Conservation (phyloP, 129 eudicot genomes). For the Tanacetum coccineum region DNA sequence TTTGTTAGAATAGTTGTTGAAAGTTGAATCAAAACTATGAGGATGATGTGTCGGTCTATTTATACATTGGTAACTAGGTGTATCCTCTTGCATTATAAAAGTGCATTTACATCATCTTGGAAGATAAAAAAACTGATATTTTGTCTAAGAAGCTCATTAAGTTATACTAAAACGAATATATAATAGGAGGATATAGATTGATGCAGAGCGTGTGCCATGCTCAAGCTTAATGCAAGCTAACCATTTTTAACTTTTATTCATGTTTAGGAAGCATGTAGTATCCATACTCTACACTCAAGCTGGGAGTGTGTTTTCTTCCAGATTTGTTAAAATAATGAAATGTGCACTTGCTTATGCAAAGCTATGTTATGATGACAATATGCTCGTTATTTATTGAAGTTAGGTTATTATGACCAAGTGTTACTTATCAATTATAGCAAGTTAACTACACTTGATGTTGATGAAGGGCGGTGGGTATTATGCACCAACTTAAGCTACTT, state of each 20-base stretch:
- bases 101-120: not conserved
- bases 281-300: slow-evolving; percentile 12
- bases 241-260: not conserved
- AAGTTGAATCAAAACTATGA: no score
- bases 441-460: no score
- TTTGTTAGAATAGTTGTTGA: not conserved
- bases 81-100: slow-evolving; percentile 8
- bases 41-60: not conserved
- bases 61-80: slow-evolving; percentile 11
- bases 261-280: not conserved
- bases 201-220: slow-evolving; percentile 29
- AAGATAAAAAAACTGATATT: no score
- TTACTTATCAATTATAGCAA: no score
- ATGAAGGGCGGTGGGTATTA: no score
- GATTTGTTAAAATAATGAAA: not conserved
- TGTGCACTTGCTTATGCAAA: not conserved
- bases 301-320: not conserved
- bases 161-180: not conserved
- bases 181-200: no score
- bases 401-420: no score
- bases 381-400: no score
- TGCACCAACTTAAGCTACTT: no score
- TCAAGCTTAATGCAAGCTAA: slow-evolving; percentile 7
- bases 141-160: no score
- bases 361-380: not conserved